A percentile compares a stretch with the other conserved stretches of the same genome.
Conservation (phyloP, 345 rosid genomes). For the Garcia nutans region DNA sequence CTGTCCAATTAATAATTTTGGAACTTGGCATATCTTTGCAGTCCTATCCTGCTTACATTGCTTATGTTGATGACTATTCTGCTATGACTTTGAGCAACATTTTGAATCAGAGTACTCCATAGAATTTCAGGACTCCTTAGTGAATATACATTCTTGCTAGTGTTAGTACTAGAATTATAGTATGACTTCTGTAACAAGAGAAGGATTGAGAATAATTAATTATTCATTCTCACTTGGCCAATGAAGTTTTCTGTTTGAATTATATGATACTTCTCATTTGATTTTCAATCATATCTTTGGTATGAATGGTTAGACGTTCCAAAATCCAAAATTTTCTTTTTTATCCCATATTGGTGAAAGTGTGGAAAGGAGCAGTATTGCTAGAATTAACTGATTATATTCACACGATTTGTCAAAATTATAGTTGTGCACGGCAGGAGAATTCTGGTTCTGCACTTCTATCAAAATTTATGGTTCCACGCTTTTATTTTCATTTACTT, state of each 20-base stretch:
- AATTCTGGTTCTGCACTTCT: neutral
- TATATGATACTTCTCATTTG: neutral
- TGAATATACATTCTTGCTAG: neutral
- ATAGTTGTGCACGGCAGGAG: neutral
- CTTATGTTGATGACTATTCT: neutral
- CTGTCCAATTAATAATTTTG: neutral
- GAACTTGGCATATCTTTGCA: neutral
- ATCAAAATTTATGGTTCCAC: neutral
- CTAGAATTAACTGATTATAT: neutral
- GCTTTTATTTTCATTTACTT: neutral
- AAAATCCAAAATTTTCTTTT: neutral
- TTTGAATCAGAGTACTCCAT: neutral
- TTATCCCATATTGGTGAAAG: neutral
- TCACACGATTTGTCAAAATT: neutral
- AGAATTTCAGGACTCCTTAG: neutral
- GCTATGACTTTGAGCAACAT: neutral
- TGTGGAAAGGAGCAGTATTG: neutral
- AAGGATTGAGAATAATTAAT: too few relatives aligned
- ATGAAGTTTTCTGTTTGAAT: too few relatives aligned
- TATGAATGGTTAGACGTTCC: neutral
- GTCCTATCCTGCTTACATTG: neutral
- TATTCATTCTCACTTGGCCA: too few relatives aligned
- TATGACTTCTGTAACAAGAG: too few relatives aligned
- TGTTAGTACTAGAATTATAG: neutral
- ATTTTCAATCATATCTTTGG: neutral